Percentiles rank a stretch among this genome's conserved stretches.
These are phyloP conservation scores for Sporothrix luriei DNA, from an alignment of 2,329 filamentous ascomycete species.

Conservation along the genomic window DNA sequence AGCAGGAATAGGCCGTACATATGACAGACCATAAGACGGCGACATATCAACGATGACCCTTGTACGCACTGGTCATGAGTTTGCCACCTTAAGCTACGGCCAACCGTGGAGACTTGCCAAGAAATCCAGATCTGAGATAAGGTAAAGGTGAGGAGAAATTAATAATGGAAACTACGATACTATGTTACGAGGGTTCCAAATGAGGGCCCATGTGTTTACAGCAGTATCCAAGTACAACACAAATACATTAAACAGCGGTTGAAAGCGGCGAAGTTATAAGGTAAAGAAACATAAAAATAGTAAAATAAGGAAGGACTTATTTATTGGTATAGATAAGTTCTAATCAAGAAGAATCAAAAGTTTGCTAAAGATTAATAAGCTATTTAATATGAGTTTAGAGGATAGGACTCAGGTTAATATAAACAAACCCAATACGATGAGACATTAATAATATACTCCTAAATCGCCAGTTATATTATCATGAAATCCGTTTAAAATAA, in stretches of 20 bases:
- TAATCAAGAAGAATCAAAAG: background rate
- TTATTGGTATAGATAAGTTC: background rate
- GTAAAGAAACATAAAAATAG: background rate
- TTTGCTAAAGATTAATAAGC: background rate
- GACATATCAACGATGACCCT: background rate
- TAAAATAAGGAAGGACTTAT: constrained; percentile 4
- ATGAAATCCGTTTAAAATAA: background rate
- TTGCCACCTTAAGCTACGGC: background rate
- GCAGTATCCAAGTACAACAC: too few species aligned
- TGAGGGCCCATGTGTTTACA: background rate
- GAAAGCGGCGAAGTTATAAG: background rate
- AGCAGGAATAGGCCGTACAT: too few species aligned
- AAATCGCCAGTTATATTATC: background rate
- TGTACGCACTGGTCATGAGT: constrained; percentile 12
- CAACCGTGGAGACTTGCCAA: background rate
- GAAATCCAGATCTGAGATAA: background rate
- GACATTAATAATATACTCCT: background rate
- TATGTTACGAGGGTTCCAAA: background rate
- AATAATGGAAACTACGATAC: background rate
- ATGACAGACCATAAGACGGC: too few species aligned
- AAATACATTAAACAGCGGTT: background rate
- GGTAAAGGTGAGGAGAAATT: background rate
- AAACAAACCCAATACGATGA: background rate
- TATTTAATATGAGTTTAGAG: background rate
- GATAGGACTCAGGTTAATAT: background rate